Percentiles rank a stretch among this genome's conserved stretches.
These are phyloP conservation scores for Apiosordaria backusii DNA, from an alignment of 495 filamentous ascomycete genomes.

Conservation along the genomic window DNA sequence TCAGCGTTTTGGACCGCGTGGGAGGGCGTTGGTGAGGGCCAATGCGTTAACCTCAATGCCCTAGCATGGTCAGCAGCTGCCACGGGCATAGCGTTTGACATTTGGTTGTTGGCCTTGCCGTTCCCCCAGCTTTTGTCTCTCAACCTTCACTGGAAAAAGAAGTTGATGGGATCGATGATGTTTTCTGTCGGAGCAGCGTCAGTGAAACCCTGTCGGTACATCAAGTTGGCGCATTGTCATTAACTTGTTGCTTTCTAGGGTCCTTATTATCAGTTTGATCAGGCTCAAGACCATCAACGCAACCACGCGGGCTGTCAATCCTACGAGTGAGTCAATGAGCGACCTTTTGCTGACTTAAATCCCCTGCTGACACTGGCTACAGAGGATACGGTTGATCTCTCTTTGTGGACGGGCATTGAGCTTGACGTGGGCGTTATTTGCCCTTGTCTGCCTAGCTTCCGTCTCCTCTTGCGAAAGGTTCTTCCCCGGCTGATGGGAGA, in stretches of 20 bases:
- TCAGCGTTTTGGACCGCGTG: slow-evolving; percentile 30
- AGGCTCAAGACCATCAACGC: slow-evolving; percentile 31
- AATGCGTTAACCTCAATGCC: slow-evolving; percentile 33
- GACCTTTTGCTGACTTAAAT: background rate
- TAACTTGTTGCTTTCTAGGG: slow-evolving; percentile 16
- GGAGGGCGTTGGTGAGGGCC: slow-evolving; percentile 23
- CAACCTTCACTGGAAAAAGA: slow-evolving; percentile 36
- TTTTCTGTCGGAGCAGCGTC: slow-evolving; percentile 39
- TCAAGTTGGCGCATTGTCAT: background rate
- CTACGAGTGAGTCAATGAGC: slow-evolving; percentile 24
- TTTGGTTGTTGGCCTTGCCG: slow-evolving; percentile 39
- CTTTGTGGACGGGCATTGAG: slow-evolving; percentile 33
- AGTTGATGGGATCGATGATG: slow-evolving; percentile 35
- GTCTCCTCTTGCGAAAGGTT: slow-evolving; percentile 24
- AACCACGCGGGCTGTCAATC: slow-evolving; percentile 26
- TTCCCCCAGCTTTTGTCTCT: slow-evolving; percentile 34
- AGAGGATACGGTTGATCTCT: slow-evolving; percentile 31
- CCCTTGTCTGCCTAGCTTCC: slow-evolving; percentile 31
- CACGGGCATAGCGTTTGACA: slow-evolving; percentile 36
- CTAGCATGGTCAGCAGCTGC: slow-evolving; percentile 31
- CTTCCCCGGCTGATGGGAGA: slow-evolving; percentile 21
- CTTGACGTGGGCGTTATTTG: slow-evolving; percentile 34
- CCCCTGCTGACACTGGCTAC: slow-evolving; percentile 2
- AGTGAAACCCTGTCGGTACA: slow-evolving; percentile 10
- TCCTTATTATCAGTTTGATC: slow-evolving; percentile 32